Base-by-base conservation (phyloP, 805 yeast species). In the Hagleromyces aurorensis region DNA sequence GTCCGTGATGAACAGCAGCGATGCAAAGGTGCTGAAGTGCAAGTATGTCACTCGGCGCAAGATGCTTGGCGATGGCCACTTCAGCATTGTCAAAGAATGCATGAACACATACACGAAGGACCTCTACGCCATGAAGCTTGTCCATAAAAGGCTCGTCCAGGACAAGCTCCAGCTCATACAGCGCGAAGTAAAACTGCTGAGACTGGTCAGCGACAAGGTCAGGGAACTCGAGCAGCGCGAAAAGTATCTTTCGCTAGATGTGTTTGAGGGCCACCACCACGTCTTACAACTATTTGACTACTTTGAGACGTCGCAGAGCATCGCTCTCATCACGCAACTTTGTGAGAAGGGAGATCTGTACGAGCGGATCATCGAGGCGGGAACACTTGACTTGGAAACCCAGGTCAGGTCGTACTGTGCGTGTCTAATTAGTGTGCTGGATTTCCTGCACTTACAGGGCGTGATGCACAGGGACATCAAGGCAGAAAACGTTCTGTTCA, bases 401-500 rank as follows among this genome's bases (percentile, higher is more conserved):
- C 75, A 72, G 35, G 72, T 75, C 2, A 62, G 59, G 7, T 64
- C 64, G 6, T 64, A 75, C 21, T 59, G 77, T 18, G 52, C 60
- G 8, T 67, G 70, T 33, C 55, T 79, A 13, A 50, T 71, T 2
- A 62, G 71, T 7, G 78, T 79, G 0, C 64, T 79, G 2, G 61
- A 62, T 6, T 76, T 75, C 43, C 55, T 79, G 33, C 86, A 78
- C 45, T 35, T 44, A 3, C 67, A 76, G 39, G 68, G 70, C 17
- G 67, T 79, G 21, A 78, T 77, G 5, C 87, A 79, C 46, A 65
- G 87, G 25, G 87, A 79, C 43, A 53, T 79, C 34, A 79, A 79
- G 49, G 82, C 86, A 1, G 87, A 79, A 43, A 79, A 79, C 43
- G 57, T 79, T 21, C 57, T 79, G 25, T 75, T 78, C 48, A 57